Evolutionary conservation across 768 basidiomycete species (phyloP).

Genomic region (Calocybe indica): DNA sequence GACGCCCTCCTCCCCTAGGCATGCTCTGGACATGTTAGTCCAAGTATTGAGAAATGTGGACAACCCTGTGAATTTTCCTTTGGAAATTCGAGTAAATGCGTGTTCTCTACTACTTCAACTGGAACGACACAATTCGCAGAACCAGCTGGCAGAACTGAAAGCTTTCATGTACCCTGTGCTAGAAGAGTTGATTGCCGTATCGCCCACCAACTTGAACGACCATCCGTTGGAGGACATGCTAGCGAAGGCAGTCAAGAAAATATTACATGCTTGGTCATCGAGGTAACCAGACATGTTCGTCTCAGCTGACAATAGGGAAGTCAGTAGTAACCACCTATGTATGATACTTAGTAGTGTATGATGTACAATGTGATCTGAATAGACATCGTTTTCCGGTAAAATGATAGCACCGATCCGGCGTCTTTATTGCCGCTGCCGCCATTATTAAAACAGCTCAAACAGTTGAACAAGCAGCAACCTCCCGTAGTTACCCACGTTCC

Average conservation of each 20-base stretch:
- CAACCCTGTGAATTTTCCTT: constrained; percentile 52
- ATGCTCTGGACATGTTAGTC: constrained; percentile 65
- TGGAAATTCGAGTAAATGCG: constrained; percentile 72
- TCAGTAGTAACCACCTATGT: no score
- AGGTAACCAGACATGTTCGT: no score
- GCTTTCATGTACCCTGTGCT: constrained; percentile 35
- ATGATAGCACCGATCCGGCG: no score
- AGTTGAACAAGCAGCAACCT: background rate
- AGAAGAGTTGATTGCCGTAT: constrained; percentile 31
- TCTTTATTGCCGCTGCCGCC: no score
- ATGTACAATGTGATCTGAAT: no score
- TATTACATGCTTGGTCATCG: constrained; percentile 35
- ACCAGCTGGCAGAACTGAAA: no score
- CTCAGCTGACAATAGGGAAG: no score
- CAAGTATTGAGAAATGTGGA: constrained; percentile 54
- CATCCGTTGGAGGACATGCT: constrained; percentile 29
- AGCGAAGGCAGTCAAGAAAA: constrained; percentile 29
- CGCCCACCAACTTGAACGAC: constrained; percentile 25
- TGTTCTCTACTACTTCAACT: constrained; percentile 69
- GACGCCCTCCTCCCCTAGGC: constrained; percentile 7
- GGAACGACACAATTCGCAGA: constrained; percentile 30
- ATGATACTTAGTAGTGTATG: no score
- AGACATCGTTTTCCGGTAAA: no score
- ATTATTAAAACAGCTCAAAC: no score
- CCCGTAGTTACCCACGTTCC: background rate